phyloP scores from a whole-genome alignment of 169 alveolate genomes.

The Blepharisma undulans region DNA sequence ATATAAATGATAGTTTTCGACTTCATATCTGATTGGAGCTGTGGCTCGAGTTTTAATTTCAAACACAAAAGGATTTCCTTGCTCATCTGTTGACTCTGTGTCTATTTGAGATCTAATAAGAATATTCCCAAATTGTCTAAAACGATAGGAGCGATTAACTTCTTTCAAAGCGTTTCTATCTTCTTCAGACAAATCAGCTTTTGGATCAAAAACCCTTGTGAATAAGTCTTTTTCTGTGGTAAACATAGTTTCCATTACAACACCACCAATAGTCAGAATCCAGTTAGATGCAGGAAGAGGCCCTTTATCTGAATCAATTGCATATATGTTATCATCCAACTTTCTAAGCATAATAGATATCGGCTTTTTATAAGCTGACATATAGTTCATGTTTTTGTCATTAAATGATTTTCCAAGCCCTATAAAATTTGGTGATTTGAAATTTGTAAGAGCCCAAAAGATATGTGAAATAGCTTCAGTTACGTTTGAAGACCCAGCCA shows the following conservation, averaged over 20 bases:
- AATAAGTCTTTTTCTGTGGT: constrained; percentile 54
- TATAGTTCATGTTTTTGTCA: constrained; percentile 66
- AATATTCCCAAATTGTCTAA: constrained; percentile 49
- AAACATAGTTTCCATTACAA: constrained; percentile 69
- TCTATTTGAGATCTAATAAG: constrained; percentile 76
- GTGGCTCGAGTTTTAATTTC: constrained; percentile 80
- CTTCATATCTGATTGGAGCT: constrained; percentile 73
- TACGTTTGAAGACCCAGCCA: constrained; percentile 71
- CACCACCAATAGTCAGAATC: constrained; percentile 69
- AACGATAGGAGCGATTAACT: constrained; percentile 5
- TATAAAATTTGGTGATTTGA: constrained; percentile 66
- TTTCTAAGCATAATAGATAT: constrained; percentile 56
- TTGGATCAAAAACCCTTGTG: constrained; percentile 38
- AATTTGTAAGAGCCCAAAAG: constrained; percentile 56
- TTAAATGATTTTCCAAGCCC: constrained; percentile 54
- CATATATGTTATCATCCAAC: constrained; percentile 40
- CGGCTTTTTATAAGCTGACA: constrained; percentile 80
- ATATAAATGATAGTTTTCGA: constrained; percentile 63
- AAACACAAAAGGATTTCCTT: constrained; percentile 65
- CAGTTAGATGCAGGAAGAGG: constrained; percentile 44
- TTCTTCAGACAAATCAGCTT: constrained; percentile 21
- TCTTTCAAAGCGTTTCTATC: constrained; percentile 20
- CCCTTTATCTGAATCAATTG: constrained; percentile 77
- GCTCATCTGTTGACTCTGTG: constrained; percentile 52
- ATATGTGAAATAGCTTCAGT: constrained; percentile 64